Evolutionary conservation across 768 basidiomycete species (phyloP).

Genomic region (Epithele typhae): DNA sequence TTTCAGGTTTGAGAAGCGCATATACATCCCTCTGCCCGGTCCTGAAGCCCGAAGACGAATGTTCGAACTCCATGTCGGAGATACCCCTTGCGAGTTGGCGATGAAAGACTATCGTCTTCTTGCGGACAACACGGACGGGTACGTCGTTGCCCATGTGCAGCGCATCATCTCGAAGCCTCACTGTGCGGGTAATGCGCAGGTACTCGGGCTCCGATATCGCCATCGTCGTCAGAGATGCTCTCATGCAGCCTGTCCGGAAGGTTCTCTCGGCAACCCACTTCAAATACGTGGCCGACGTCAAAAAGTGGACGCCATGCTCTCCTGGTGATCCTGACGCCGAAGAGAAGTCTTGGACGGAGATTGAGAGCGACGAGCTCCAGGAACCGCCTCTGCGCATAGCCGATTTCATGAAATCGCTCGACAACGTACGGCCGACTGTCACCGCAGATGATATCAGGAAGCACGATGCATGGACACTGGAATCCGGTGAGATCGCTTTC

Average conservation of each 20-base stretch:
- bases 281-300: slow-evolving; percentile 46
- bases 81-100: slow-evolving; percentile 82
- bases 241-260: slow-evolving; percentile 98
- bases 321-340: slow-evolving; percentile 83
- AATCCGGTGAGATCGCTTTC: slow-evolving; percentile 54
- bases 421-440: slow-evolving; percentile 82
- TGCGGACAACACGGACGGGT: slow-evolving; percentile 87
- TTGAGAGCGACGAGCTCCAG: slow-evolving; percentile 83
- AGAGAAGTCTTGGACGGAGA: slow-evolving; percentile 87
- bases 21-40: slow-evolving; percentile 96
- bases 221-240: slow-evolving; percentile 89
- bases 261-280: slow-evolving; percentile 96
- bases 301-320: slow-evolving; percentile 93
- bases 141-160: slow-evolving; percentile 12
- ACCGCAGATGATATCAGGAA: slow-evolving; percentile 80
- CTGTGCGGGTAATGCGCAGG: slow-evolving; percentile 28
- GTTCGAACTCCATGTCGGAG: slow-evolving; percentile 95
- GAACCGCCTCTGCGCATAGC: slow-evolving; percentile 77
- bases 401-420: slow-evolving; percentile 82
- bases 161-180: neutral
- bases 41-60: slow-evolving; percentile 88
- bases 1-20: slow-evolving; percentile 89
- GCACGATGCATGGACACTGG: slow-evolving; percentile 81
- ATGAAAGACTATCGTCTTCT: slow-evolving; percentile 75
- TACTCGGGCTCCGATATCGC: slow-evolving; percentile 96